Base-by-base conservation (phyloP, 768 basidiomycete genomes). In the Phanerochaete sordida region DNA sequence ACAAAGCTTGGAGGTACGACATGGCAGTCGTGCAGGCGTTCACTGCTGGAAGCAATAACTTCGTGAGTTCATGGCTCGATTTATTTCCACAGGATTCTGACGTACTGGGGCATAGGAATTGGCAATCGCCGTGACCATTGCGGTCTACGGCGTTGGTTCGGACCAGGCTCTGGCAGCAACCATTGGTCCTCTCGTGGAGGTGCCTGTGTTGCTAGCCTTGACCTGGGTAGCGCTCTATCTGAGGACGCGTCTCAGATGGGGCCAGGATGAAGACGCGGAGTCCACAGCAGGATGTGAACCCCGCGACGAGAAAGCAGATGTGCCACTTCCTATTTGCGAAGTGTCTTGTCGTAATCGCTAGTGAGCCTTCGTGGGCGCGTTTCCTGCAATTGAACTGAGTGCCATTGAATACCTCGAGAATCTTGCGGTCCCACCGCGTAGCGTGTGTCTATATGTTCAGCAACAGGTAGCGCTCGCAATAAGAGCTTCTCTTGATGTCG, bases 141-240 rank as follows among this genome's bases (percentile, higher is more conserved):
- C 89, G 0, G 83, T 87, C 0, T 94, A 86, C 71, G 91, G 93
- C 2, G 84, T 88, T 5, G 79, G 84, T 5, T 91, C 89, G 0
- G 84, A 88, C 57, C 86, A 94, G 72, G 91, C 89, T 0, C 76
- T 94, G 0, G 91, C 91, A 0, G 90, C 91, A 0, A 92, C 91
- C 0, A 86, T 90, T 23, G 88, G 89, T 0, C 88, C 87, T 0
- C 74, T 90, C n/a, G 84, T 88, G 0, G 87, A 91, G 67, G 92
- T 94, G 0, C 92, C 90, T 0, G 89, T 92, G 1, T 72, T 93
- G 47, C 79, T 93, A 15, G 76, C 76, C 1, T 71, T 93, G 57
- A 88, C 85, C 5, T 90, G 83, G 81, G 77, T 87, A 4, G 82
- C 87, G 2, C 75, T 85, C 13, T 65, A 52, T 49, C 49, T 69